A percentile compares a stretch with the other conserved stretches of the same genome.
phyloP scores from a whole-genome alignment of 768 basidiomycete genomes.

The Sporobolomyces roseus region DNA sequence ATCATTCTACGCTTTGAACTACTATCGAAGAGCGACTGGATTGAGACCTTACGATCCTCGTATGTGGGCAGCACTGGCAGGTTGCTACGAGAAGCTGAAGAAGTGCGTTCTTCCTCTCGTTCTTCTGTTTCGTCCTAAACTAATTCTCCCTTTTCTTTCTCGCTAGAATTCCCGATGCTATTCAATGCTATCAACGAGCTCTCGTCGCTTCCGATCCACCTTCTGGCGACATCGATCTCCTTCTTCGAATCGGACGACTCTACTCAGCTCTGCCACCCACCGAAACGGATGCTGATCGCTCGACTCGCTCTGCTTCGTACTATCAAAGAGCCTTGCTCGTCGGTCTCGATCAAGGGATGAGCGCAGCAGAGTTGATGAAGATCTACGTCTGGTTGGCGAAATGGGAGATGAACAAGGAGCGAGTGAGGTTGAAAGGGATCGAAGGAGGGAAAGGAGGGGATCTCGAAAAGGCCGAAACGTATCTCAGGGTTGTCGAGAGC shows the following conservation, averaged over 20 bases:
- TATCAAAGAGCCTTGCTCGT: constrained; percentile 61
- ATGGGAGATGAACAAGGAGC: constrained; percentile 32
- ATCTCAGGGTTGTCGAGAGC: constrained; percentile 9
- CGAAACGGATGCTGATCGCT: constrained; percentile 47
- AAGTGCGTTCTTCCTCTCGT: constrained; percentile 54
- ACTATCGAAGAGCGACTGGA: constrained; percentile 92
- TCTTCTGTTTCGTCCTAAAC: background rate
- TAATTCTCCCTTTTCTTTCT: background rate
- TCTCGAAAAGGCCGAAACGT: constrained; percentile 28
- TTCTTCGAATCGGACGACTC: constrained; percentile 66
- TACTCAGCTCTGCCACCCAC: constrained; percentile 58
- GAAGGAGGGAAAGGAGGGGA: constrained; percentile 17
- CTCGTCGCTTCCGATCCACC: constrained; percentile 50
- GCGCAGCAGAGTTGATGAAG: constrained; percentile 12
- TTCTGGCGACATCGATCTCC: constrained; percentile 33
- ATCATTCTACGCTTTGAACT: constrained; percentile 92
- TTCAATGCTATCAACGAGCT: constrained; percentile 86
- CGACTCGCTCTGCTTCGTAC: constrained; percentile 66
- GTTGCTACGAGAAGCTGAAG: constrained; percentile 88
- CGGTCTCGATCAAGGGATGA: constrained; percentile 11
- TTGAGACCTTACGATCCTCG: constrained; percentile 94
- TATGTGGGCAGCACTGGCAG: constrained; percentile 90
- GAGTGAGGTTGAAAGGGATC: background rate
- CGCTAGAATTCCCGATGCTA: constrained; percentile 76
- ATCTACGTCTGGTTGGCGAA: constrained; percentile 33